phyloP scores from a whole-genome alignment of 371 early-diverging fungal genomes.

The Mucor racemosus region DNA sequence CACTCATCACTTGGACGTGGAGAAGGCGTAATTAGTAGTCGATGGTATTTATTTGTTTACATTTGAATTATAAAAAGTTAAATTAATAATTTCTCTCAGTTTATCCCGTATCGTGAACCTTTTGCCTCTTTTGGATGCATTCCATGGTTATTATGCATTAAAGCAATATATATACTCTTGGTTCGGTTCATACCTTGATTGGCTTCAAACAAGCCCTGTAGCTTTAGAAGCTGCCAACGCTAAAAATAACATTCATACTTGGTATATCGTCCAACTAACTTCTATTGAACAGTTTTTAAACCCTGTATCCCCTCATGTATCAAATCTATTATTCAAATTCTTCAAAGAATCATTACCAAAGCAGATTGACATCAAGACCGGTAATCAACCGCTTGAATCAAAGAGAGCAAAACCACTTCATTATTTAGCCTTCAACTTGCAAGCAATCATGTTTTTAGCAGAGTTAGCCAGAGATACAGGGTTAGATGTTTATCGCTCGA shows the following conservation, averaged over 20 bases:
- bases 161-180: constrained; percentile 23
- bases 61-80: background rate
- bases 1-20: constrained; percentile 34
- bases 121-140: constrained; percentile 30
- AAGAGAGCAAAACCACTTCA: constrained; percentile 42
- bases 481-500: constrained; percentile 14
- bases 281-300: constrained; percentile 32
- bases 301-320: constrained; percentile 15
- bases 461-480: constrained; percentile 28
- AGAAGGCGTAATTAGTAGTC: constrained; percentile 45
- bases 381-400: constrained; percentile 47
- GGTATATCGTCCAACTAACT: constrained; percentile 41
- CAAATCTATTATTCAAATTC: constrained; percentile 6
- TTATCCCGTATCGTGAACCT: constrained; percentile 40
- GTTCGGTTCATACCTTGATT: constrained; percentile 35
- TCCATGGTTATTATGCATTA: constrained; percentile 22
- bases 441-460: constrained; percentile 38
- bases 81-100: constrained; percentile 20
- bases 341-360: constrained; percentile 26
- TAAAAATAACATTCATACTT: constrained; percentile 43
- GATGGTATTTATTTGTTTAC: constrained; percentile 27
- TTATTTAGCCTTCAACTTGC: constrained; percentile 49
- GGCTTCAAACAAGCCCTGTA: constrained; percentile 37
- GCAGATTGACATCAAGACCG: constrained; percentile 35
- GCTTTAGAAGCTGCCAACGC: constrained; percentile 28